Base-by-base conservation (phyloP, 345 rosid genomes). In the Physaria fendleri region DNA sequence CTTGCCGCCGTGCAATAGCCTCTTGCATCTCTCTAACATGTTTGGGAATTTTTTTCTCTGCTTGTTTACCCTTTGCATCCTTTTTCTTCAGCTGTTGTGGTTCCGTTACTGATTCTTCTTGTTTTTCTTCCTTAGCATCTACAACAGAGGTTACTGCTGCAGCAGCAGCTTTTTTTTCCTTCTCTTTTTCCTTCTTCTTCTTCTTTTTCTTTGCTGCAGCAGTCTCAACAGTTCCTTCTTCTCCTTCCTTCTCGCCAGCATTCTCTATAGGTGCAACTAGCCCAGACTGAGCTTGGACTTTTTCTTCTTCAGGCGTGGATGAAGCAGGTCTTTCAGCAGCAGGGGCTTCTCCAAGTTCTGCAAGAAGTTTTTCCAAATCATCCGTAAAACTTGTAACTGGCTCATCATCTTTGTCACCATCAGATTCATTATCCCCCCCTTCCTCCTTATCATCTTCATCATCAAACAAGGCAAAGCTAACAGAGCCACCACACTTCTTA, bases 1-100 rank as follows among this genome's bases (percentile, higher is more conserved):
- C 99, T 65, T 87, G 77, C 65, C 89, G 71, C 69, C 88, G 82
- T 28, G 85, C 88, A 68, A 93, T 77, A 20, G 81, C 85, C 77
- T 93, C 99, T 76, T 89, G 97, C 94, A 81, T 93, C 84, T 87
- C 95, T 71, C 95, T 85, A 30, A 93, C 95, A 76, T 85, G 94
- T 77, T 87, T 93, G 6, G 99, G 85, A 64, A 89, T 8, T 73
- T 86, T 93, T 80, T 91, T 91, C 40, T 87, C 98, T 4, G 85
- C 79, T 58, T 81, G 88, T 81, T 89, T 87, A 73, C 81, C 66
- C 71, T 85, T 92, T 30, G 81, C 75, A 71, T 82, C 96, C 69
- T 56, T 76, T 72, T 85, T 92, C 71, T 83, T 88, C 8, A 76
- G 8, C 65, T 75, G 82, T 13, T 25, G 57, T 37, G 77, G 55